Evolutionary conservation across 2,329 filamentous ascomycete genomes (phyloP), one percentile per base, ranked within the genome.

Genomic region (Clonostachys rhizophaga): DNA sequence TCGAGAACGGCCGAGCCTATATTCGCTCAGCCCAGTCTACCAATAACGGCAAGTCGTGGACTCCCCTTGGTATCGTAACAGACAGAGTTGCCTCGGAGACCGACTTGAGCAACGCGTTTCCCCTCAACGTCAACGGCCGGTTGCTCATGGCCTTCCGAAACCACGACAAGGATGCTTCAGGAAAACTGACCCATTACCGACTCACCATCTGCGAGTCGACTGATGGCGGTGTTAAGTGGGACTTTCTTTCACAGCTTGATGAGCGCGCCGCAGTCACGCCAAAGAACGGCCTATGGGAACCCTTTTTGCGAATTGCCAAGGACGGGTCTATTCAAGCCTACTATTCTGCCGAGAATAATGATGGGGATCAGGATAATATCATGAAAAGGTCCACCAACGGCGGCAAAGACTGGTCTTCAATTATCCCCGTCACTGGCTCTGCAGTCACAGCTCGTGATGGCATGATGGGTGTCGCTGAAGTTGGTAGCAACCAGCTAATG

Each of bases 221-320:
- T 37, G 67, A 75, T 48, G 55, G 57, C n/a, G 72, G 70, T 24
- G 47, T 34, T 20, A 62, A 51, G 1, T 75, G 66, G 58, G 48
- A 49, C 12, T 72, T 62, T 49, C 59, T 67, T 3, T 55, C 55
- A 2, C 54, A 59, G 1, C 57, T 64, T 14, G 56, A 51, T 36
- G 48, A 64, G 49, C 57, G 54, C 50, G 18, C 47, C 47, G 18
- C 47, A 47, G 5, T 49, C 40, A 6, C 42, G 50, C 43, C 40
- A 34, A 18, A 33, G 13, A 67, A 68, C 34, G 71, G 71, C 4
- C 57, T 66, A 5, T 75, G 71, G 71, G 71, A 75, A 49, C 72
- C 72, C 0, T 73, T 73, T 50, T 44, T 75, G 17, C 59, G 70
- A 6, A 51, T 65, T 3, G 65, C 64, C 1, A 48, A 52, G 2